Evolutionary conservation across 345 rosid genomes (phyloP).

Genomic region (Crucihimalaya himalaica): DNA sequence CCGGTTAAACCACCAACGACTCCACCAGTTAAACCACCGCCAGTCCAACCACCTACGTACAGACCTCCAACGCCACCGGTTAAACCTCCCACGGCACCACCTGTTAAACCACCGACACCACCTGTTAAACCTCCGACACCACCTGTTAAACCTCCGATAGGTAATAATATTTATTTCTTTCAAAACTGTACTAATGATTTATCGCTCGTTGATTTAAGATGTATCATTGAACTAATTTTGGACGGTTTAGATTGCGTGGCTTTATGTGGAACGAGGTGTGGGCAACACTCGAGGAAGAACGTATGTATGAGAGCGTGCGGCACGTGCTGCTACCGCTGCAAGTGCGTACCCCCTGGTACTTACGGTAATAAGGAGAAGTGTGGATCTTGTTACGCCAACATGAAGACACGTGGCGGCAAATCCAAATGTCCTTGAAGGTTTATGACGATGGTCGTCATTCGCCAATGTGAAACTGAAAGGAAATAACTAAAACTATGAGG

Average conservation of each 20-base stretch:
- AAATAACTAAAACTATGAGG: background rate
- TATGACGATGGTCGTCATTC: background rate
- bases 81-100: conserved; percentile 5
- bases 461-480: background rate
- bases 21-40: conserved; percentile 24
- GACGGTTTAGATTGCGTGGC: conserved; percentile 66
- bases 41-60: background rate
- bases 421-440: conserved; percentile 69
- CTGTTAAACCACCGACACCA: conserved; percentile 14
- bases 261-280: conserved; percentile 72
- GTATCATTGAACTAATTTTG: background rate
- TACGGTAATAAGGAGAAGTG: conserved; percentile 81
- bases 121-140: background rate
- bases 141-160: conserved; percentile 31
- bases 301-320: conserved; percentile 76
- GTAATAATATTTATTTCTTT: conserved; percentile 40
- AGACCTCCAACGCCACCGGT: conserved; percentile 30
- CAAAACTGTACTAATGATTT: background rate
- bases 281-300: conserved; percentile 66
- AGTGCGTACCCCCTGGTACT: conserved; percentile 95
- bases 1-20: background rate
- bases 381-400: conserved; percentile 82
- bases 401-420: conserved; percentile 69
- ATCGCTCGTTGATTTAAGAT: background rate
- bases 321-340: conserved; percentile 91